These are phyloP conservation scores for Acacia crassicarpa DNA, from an alignment of 306 rosid genomes.

Conservation along the genomic window DNA sequence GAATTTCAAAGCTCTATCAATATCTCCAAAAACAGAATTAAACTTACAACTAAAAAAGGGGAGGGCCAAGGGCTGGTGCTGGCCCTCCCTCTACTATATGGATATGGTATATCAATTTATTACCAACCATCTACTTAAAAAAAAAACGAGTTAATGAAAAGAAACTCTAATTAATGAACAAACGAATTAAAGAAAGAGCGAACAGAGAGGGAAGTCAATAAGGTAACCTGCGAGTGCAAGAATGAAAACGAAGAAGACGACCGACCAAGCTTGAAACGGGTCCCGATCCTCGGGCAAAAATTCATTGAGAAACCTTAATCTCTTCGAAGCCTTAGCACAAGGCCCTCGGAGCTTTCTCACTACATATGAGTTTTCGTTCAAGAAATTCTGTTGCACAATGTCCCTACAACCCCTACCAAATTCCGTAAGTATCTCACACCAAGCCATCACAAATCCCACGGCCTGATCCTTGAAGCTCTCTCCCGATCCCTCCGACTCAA, in stretches of 20 bases:
- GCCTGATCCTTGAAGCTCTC: constrained; percentile 86
- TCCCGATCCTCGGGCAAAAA: constrained; percentile 96
- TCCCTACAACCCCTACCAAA: constrained; percentile 80
- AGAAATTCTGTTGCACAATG: constrained; percentile 68
- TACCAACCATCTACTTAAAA: not conserved
- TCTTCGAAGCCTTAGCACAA: constrained; percentile 55
- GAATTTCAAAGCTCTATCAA: not conserved
- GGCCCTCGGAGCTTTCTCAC: constrained; percentile 65
- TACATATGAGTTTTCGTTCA: constrained; percentile 66
- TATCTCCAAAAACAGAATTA: not conserved
- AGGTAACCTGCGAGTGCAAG: constrained; percentile 74
- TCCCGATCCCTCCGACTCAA: constrained; percentile 42
- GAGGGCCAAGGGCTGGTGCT: not conserved
- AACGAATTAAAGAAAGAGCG: not conserved
- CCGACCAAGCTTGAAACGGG: constrained; percentile 86
- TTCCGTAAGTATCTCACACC: constrained; percentile 87
- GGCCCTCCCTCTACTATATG: not conserved
- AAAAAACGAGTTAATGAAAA: not conserved
- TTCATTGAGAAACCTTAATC: constrained; percentile 74
- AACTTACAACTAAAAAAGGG: not conserved
- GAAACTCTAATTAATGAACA: not conserved
- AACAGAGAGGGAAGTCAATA: not conserved
- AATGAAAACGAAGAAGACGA: constrained; percentile 69
- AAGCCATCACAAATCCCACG: constrained; percentile 76
- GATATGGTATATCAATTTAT: not conserved